Percentiles rank a stretch among this genome's conserved stretches.
These are phyloP conservation scores for Corchorus olitorius DNA, from an alignment of 345 rosid genomes.

Conservation along the genomic window DNA sequence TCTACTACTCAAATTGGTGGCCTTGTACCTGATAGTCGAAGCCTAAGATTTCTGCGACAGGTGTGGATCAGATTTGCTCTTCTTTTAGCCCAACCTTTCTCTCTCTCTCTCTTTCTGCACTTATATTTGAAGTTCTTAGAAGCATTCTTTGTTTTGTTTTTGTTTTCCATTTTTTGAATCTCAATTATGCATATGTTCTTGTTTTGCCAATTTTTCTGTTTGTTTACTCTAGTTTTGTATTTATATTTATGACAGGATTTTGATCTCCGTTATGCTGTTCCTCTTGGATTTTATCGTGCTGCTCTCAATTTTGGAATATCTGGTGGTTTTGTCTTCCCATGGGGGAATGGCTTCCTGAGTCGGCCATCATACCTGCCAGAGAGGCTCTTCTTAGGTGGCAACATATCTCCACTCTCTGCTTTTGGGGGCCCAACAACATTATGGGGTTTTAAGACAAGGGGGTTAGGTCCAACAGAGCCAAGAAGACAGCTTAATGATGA, in stretches of 20 bases:
- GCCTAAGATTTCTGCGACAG: conserved; percentile 86
- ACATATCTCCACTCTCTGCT: conserved; percentile 72
- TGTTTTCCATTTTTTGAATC: not conserved
- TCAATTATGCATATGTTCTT: not conserved
- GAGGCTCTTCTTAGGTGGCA: conserved; percentile 93
- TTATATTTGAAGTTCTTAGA: not conserved
- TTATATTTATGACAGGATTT: conserved; percentile 54
- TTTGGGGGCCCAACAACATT: conserved; percentile 83
- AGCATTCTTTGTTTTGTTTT: not conserved
- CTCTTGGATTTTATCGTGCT: conserved; percentile 72
- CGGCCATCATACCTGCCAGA: conserved; percentile 71
- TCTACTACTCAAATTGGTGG: conserved; percentile 86
- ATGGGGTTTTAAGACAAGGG: conserved; percentile 84
- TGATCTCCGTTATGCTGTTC: conserved; percentile 84
- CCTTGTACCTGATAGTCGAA: conserved; percentile 80
- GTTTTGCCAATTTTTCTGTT: not conserved
- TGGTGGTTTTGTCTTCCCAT: conserved; percentile 71
- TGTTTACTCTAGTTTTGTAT: not conserved
- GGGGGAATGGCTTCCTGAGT: conserved; percentile 66
- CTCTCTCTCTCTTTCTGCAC: not conserved
- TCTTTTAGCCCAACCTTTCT: not conserved
- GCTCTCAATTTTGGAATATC: conserved; percentile 83
- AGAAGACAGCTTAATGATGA: conserved; percentile 55
- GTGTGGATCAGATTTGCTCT: conserved; percentile 30
- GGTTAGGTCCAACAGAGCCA: conserved; percentile 81